Percentiles rank a stretch among this genome's conserved stretches.
phyloP scores from a whole-genome alignment of 768 basidiomycete genomes.

The Leccinum rimulosum region DNA sequence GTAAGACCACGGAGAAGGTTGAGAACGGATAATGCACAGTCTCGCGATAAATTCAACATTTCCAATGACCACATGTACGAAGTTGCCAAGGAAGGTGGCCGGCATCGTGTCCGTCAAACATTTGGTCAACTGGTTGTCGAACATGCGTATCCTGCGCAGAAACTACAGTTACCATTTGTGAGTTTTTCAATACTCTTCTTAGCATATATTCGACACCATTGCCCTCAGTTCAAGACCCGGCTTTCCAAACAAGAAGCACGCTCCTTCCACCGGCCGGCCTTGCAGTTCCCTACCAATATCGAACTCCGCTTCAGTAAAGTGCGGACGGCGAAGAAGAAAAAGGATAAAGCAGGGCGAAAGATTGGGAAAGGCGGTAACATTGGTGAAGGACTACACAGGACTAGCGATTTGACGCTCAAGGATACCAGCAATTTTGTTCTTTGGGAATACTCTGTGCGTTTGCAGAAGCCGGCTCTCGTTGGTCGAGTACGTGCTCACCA shows the following conservation, averaged over 20 bases:
- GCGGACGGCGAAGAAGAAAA: slow-evolving; percentile 92
- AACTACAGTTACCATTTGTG: slow-evolving; percentile 93
- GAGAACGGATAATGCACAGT: slow-evolving; percentile 54
- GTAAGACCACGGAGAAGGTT: slow-evolving; percentile 66
- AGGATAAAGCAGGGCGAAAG: slow-evolving; percentile 89
- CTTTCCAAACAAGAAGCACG: slow-evolving; percentile 92
- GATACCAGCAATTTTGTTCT: slow-evolving; percentile 93
- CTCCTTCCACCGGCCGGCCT: slow-evolving; percentile 90
- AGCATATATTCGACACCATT: slow-evolving; percentile 2
- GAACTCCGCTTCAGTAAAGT: slow-evolving; percentile 89
- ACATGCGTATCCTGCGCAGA: slow-evolving; percentile 93
- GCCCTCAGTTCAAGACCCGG: slow-evolving; percentile 83
- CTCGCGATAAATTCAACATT: slow-evolving; percentile 90
- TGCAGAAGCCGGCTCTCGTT: neutral
- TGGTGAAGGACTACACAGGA: slow-evolving; percentile 79
- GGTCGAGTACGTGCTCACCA: slow-evolving; percentile 6
- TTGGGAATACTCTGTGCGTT: slow-evolving; percentile 90
- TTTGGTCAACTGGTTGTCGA: slow-evolving; percentile 95
- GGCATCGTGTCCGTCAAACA: slow-evolving; percentile 92
- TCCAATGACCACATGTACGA: slow-evolving; percentile 97
- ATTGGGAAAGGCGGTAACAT: slow-evolving; percentile 86
- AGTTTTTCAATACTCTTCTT: slow-evolving; percentile 30
- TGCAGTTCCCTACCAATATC: slow-evolving; percentile 92
- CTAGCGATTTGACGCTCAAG: slow-evolving; percentile 82
- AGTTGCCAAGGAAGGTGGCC: slow-evolving; percentile 81